Evolutionary conservation across 176 grass and related monocot species (phyloP).

Genomic region (Bromus sterilis): DNA sequence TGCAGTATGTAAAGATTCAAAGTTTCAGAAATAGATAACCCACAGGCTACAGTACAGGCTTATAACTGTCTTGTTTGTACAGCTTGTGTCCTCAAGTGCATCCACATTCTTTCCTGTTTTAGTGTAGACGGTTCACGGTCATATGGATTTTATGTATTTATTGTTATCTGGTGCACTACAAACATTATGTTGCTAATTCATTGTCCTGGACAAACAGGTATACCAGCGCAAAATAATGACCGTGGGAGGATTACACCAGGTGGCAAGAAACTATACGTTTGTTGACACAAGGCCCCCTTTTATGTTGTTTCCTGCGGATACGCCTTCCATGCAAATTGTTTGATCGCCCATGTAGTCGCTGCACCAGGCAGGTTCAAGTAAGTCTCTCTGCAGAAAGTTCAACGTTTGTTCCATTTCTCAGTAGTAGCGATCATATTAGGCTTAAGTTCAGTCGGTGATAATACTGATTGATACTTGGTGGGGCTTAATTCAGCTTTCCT

Average conservation of each 20-base stretch:
- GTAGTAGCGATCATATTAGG: neutral
- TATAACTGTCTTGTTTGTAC: neutral
- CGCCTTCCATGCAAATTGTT: conserved; percentile 80
- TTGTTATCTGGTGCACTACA: neutral
- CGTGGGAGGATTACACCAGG: conserved; percentile 53
- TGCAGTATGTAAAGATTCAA: neutral
- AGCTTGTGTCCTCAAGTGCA: neutral
- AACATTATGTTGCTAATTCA: neutral
- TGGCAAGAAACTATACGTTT: conserved; percentile 66
- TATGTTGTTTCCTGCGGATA: conserved; percentile 94
- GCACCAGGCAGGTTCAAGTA: conserved; percentile 55
- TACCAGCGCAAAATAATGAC: conserved; percentile 87
- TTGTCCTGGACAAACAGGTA: too few relatives aligned
- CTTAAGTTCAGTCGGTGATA: conserved; percentile 7
- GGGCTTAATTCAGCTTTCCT: too few relatives aligned
- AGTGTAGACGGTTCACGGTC: neutral
- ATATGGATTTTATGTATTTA: neutral
- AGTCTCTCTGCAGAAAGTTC: conserved; percentile 20
- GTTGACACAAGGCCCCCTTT: conserved; percentile 64
- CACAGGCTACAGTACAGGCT: neutral
- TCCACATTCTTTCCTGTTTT: neutral
- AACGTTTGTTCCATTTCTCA: neutral
- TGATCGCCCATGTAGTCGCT: conserved; percentile 79
- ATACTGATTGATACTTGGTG: too few relatives aligned
- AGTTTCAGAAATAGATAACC: neutral